Conservation (phyloP, 2,329 filamentous ascomycete species). For the Fonsecaea pugnacius region DNA sequence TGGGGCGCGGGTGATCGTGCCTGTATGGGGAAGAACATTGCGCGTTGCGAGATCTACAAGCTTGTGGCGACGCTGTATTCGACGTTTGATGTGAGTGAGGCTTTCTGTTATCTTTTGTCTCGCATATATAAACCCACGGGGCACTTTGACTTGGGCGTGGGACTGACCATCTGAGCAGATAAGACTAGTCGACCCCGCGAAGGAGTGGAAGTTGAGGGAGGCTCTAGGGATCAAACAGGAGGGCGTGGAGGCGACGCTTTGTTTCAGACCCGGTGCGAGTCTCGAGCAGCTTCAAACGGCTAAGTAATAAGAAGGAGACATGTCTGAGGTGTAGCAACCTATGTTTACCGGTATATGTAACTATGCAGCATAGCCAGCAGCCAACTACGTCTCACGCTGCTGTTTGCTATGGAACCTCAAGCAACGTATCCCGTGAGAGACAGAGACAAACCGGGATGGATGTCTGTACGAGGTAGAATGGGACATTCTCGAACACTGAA, state of each 20-base stretch:
- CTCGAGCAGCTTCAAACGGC: background rate
- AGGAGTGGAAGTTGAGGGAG: constrained; percentile 17
- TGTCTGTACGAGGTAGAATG: too few relatives aligned
- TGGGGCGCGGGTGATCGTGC: constrained; percentile 17
- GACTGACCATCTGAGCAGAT: constrained; percentile 13
- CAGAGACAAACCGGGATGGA: too few relatives aligned
- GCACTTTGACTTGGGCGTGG: too few relatives aligned
- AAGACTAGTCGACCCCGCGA: constrained; percentile 6
- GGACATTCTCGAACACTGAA: too few relatives aligned
- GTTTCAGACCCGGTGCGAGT: constrained; percentile 50
- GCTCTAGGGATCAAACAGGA: constrained; percentile 30
- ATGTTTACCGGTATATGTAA: background rate
- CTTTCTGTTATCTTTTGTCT: background rate
- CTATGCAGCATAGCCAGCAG: too few relatives aligned
- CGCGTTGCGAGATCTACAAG: constrained; percentile 19
- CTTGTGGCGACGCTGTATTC: constrained; percentile 14
- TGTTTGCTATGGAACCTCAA: too few relatives aligned
- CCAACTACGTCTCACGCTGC: too few relatives aligned
- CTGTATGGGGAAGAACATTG: constrained; percentile 20
- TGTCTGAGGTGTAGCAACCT: too few relatives aligned
- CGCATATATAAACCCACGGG: background rate
- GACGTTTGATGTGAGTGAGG: constrained; percentile 11
- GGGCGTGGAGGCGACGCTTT: constrained; percentile 44
- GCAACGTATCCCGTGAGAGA: too few relatives aligned
- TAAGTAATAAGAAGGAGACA: background rate